Conservation (phyloP, 441 rosid genomes). For the Daphne laureola region DNA sequence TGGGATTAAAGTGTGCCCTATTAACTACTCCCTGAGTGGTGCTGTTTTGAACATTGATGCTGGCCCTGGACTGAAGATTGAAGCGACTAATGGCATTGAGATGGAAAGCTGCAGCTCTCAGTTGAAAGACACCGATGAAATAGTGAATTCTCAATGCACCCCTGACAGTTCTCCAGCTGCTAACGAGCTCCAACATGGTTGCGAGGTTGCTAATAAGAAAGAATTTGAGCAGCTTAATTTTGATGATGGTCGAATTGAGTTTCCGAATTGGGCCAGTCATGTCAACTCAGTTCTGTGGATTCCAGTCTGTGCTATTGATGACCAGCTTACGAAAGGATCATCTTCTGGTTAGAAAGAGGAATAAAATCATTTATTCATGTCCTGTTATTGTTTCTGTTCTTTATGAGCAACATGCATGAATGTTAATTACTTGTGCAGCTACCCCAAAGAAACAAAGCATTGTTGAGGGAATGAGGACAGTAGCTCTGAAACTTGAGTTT, state of each 20-base stretch:
- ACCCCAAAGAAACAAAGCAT: constrained; percentile 64
- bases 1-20: constrained; percentile 72
- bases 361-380: constrained; percentile 11
- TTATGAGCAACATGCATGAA: constrained; percentile 15
- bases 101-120: constrained; percentile 53
- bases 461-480: constrained; percentile 96
- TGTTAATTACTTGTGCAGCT: constrained; percentile 33
- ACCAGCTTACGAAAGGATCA: constrained; percentile 81
- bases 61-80: constrained; percentile 91
- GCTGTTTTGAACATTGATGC: constrained; percentile 87
- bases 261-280: constrained; percentile 92
- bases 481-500: constrained; percentile 93
- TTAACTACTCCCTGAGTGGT: constrained; percentile 76
- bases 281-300: constrained; percentile 76
- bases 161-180: constrained; percentile 24
- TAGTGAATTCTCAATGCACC: constrained; percentile 19
- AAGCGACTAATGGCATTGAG: constrained; percentile 70
- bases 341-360: constrained; percentile 60
- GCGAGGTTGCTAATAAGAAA: constrained; percentile 6
- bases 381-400: neutral
- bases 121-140: constrained; percentile 22
- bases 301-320: constrained; percentile 74
- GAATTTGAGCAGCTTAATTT: constrained; percentile 55
- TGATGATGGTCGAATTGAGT: constrained; percentile 55
- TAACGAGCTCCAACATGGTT: constrained; percentile 6